Evolutionary conservation across 352 stramenopile species (phyloP).

Genomic region (Sclerospora graminicola): DNA sequence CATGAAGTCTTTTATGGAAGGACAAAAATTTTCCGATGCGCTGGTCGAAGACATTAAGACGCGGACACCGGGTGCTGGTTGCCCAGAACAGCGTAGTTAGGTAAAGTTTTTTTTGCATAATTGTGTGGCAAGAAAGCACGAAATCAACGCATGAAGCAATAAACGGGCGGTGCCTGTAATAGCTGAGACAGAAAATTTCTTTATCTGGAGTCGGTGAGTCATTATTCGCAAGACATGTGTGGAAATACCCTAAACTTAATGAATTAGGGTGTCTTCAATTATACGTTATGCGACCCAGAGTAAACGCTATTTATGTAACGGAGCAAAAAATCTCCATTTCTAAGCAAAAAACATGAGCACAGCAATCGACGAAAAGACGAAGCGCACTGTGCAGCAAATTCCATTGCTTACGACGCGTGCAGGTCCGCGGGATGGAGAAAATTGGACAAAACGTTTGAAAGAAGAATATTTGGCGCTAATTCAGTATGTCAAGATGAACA

Average conservation of each 20-base stretch:
- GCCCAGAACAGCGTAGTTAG: slow-evolving; percentile 17
- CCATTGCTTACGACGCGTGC: slow-evolving; percentile 73
- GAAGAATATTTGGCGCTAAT: slow-evolving; percentile 85
- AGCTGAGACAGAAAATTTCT: no score
- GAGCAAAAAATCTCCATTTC: no score
- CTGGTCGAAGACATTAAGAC: slow-evolving; percentile 83
- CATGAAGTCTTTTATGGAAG: slow-evolving; percentile 95
- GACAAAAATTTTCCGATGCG: slow-evolving; percentile 65
- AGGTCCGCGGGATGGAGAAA: slow-evolving; percentile 62
- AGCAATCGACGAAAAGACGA: slow-evolving; percentile 73
- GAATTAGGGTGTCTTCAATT: no score
- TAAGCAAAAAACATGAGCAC: slow-evolving; percentile 48
- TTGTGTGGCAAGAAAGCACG: no score
- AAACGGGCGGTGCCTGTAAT: no score
- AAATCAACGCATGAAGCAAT: no score
- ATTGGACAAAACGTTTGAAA: slow-evolving; percentile 78
- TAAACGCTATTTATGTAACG: no score
- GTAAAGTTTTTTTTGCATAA: slow-evolving; percentile 1
- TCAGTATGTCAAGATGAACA: slow-evolving; percentile 87
- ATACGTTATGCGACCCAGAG: no score
- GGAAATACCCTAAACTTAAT: no score
- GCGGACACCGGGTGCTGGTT: slow-evolving; percentile 41
- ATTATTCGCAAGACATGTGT: no score
- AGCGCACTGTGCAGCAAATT: slow-evolving; percentile 77
- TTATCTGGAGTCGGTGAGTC: no score